Evolutionary conservation across 2,329 filamentous ascomycete species (phyloP), one percentile per base, ranked within the genome.

Genomic region (Fusarium albidum): DNA sequence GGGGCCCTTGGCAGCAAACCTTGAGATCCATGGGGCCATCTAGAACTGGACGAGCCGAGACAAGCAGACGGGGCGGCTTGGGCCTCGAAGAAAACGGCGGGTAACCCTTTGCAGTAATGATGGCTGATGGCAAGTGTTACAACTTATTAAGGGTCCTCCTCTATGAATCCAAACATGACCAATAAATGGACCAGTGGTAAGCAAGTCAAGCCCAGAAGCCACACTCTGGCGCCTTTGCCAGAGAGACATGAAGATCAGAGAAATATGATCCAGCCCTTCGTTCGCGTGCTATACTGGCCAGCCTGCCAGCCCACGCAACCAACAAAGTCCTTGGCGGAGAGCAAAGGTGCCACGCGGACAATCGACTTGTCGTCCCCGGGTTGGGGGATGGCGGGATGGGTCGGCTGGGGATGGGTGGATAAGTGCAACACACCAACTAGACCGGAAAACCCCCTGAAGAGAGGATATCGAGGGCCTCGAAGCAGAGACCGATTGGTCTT

Each of bases 291-390:
- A 18, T 56, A 34, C 27, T 15, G 18, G 51, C 10, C 33, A 27
- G 29, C 15, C 6, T 10, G 51, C 10, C 33, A 27, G 29, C 15
- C 6, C n/a, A 15, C 4, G n/a, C 35, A 34, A 21, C 14, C 15
- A 32, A 41, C 18, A 9, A 29, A 28, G 17, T 18, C 18, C 32
- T 7, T 7, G 21, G 11, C 40, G 53, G 45, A 44, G 54, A 41
- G 29, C 46, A 17, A 32, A 45, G 28, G 59, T 61, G 57, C 57
- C 60, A 64, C 60, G 60, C 57, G 60, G 53, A 64, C 57, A 10
- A 54, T 35, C 40, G 50, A 55, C 48, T 35, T 54, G 39, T 53
- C 39, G 39, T 46, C 40, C 52, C 52, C 42, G 41, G 29, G 52
- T 51, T 44, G 49, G 48, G 47, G 59, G 49, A 41, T 55, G 55